A percentile compares a stretch with the other conserved stretches of the same genome.
Evolutionary conservation across 1,139 yeast species (phyloP).

Genomic region (Eremothecium cymbalariae): DNA sequence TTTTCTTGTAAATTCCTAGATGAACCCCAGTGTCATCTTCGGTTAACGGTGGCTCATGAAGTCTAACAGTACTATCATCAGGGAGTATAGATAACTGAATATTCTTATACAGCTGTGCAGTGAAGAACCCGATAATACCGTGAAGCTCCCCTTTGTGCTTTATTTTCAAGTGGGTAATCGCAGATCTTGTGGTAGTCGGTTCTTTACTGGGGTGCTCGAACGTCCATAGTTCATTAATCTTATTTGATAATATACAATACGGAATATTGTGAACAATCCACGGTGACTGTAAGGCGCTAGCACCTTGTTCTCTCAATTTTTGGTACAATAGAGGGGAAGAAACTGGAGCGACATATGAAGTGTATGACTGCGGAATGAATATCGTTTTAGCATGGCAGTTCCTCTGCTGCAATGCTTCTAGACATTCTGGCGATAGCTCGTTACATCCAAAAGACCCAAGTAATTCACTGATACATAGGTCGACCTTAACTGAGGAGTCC

Average conservation of each 20-base stretch:
- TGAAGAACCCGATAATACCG: conserved; percentile 70
- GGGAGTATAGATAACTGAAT: conserved; percentile 51
- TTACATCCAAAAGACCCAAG: conserved; percentile 90
- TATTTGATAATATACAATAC: conserved; percentile 38
- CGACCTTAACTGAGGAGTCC: conserved; percentile 35
- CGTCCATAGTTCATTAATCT: conserved; percentile 44
- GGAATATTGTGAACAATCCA: conserved; percentile 55
- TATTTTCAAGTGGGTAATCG: conserved; percentile 32
- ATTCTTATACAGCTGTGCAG: conserved; percentile 55
- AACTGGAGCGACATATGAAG: conserved; percentile 58
- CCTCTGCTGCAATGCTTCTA: conserved; percentile 33
- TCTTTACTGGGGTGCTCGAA: conserved; percentile 40
- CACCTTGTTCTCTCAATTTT: conserved; percentile 25
- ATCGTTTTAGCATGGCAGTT: conserved; percentile 31
- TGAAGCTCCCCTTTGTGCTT: conserved; percentile 48
- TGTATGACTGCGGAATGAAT: conserved; percentile 59
- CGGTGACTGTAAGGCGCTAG: conserved; percentile 40
- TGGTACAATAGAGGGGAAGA: conserved; percentile 45
- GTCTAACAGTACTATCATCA: conserved; percentile 23
- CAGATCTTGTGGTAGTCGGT: conserved; percentile 14
- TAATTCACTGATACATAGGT: conserved; percentile 69
- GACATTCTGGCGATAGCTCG: conserved; percentile 78
- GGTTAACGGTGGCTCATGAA: conserved; percentile 2
- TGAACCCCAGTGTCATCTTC: conserved; percentile 1
- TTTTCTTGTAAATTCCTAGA: conserved; percentile 21